A percentile compares a stretch with the other conserved stretches of the same genome.
Conservation (phyloP, 345 rosid genomes). For the Isatis tinctoria region DNA sequence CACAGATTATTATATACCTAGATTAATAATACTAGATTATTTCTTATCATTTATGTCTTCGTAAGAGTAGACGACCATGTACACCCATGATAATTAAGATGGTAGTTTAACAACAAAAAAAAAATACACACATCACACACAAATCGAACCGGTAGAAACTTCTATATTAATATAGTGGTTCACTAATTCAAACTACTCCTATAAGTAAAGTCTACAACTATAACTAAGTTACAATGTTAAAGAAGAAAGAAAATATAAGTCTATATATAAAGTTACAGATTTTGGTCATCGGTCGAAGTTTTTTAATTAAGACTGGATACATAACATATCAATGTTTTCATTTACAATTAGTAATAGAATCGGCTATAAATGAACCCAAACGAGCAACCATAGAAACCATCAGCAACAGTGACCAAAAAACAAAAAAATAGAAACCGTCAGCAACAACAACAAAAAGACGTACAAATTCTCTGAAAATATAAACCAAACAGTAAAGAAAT, state of each 20-base stretch:
- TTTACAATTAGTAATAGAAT: background rate
- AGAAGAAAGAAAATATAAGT: too few species aligned
- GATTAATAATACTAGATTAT: too few species aligned
- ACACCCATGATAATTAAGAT: conserved; percentile 6
- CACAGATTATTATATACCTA: too few species aligned
- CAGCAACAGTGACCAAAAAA: too few species aligned
- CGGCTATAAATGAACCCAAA: conserved; percentile 17
- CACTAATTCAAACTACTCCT: background rate
- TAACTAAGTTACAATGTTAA: background rate
- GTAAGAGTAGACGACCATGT: conserved; percentile 18
- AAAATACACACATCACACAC: conserved; percentile 9
- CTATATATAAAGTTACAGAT: background rate
- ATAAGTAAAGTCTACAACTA: background rate
- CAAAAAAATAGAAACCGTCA: too few species aligned
- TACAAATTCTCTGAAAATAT: background rate
- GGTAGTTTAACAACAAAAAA: background rate
- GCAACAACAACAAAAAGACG: background rate
- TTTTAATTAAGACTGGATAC: background rate
- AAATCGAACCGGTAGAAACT: background rate
- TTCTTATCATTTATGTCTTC: too few species aligned
- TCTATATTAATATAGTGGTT: background rate
- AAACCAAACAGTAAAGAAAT: background rate
- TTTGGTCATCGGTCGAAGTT: background rate
- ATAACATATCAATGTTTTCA: background rate
- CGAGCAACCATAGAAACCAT: background rate